Evolutionary conservation across 768 basidiomycete genomes (phyloP), one percentile per base, ranked within the genome.

Genomic region (Infundibulicybe gibba): DNA sequence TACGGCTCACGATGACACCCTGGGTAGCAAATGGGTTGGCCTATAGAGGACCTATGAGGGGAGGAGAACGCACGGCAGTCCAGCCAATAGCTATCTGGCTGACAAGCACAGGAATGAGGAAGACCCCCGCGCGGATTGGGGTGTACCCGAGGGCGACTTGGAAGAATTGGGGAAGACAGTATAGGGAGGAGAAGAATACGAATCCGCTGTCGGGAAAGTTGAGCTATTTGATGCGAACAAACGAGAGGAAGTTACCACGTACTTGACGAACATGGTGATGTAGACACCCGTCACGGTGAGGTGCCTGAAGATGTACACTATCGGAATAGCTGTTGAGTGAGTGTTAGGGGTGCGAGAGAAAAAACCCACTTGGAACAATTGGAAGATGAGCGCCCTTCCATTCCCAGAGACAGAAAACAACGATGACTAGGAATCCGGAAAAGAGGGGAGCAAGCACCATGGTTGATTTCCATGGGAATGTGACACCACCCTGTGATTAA

Each of bases 131-230:
- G 9, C 72, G 76, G 37, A 87, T 79, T 0, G 88, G 81, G 6
- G 78, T 75, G 50, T 77, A 80, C 4, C 80, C 81, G n/a, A 83
- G 63, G 3, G 78, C 83, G 8, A 87, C 78, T 64, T 89, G 87
- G 64, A 87, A 85, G 59, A 79, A 88, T 52, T 85, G 81, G 1
- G 89, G 87, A 0, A 90, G 72, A 55, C 86, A 87, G 61, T 80
- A 87, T 12, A 86, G 58, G 9, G 83, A 75, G 14, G 79, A 83
- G 62, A 76, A 81, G 60, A 80, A 82, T 3, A 81, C 67, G 51
- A 82, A 76, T 19, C 80, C 81, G 41, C 80, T 83, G 48, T 31
- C 13, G 31, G 56, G 46, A 49, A 38, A 10, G 21, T 1, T 4
- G 14, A 1, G 17, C 14, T 15, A 19, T 12, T 16, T 46, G 9